Conservation (phyloP, 768 basidiomycete species). For the Rhodocollybia butyracea region DNA sequence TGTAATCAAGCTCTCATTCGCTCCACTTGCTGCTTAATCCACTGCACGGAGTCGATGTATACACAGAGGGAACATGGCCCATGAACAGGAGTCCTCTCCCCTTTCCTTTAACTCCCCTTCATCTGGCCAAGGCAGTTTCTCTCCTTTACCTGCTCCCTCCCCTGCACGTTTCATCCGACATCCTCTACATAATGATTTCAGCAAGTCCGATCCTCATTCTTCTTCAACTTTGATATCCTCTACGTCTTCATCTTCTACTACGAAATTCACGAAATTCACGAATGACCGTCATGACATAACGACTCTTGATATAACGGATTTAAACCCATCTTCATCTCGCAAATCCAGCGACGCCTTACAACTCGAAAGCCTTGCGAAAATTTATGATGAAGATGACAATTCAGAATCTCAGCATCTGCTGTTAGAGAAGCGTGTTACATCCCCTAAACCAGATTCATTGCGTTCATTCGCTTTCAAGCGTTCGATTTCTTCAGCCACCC, state of each 20-base stretch:
- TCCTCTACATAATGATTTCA: not conserved
- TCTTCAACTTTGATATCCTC: not conserved
- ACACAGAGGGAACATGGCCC: not conserved
- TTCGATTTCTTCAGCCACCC: conserved; percentile 3
- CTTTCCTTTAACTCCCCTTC: not conserved
- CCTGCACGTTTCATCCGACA: conserved; percentile 24
- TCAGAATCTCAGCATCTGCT: not conserved
- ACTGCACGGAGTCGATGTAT: not conserved
- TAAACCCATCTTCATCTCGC: not conserved
- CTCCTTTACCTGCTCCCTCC: conserved; percentile 10
- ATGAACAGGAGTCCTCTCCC: not conserved
- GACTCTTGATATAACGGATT: conserved; percentile 8
- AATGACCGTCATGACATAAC: not conserved
- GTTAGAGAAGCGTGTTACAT: not conserved
- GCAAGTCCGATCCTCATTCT: not conserved
- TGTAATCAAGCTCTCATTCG: not conserved
- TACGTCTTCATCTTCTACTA: not conserved
- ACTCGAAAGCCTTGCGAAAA: not conserved
- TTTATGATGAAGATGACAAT: conserved; percentile 12
- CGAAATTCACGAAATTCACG: conserved; percentile 6
- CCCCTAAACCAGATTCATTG: not conserved
- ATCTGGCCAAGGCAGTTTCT: not conserved
- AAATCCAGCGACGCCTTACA: not conserved
- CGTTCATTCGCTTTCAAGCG: not conserved
- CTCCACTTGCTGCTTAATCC: not conserved